A percentile compares a stretch with the other conserved stretches of the same genome.
phyloP scores from a whole-genome alignment of 805 yeast genomes.

The Wickerhamiella slavikovae region DNA sequence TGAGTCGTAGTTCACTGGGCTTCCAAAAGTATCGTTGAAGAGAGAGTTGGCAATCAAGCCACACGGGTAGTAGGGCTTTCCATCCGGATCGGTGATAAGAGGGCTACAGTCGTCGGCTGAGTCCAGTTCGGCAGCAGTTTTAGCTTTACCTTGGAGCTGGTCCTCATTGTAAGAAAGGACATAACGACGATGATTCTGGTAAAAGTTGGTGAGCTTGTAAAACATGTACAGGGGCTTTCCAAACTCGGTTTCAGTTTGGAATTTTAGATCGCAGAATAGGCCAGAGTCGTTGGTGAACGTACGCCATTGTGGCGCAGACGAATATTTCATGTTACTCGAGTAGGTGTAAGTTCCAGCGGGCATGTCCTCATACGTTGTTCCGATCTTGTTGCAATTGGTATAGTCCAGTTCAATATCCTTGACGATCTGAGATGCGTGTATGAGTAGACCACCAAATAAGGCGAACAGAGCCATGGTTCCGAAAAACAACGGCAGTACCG shows the following conservation, averaged over 20 bases:
- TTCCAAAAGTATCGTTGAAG: constrained; percentile 70
- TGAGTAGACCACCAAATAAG: constrained; percentile 74
- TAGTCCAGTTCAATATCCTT: constrained; percentile 61
- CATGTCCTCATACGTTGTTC: constrained; percentile 29
- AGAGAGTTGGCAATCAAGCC: constrained; percentile 84
- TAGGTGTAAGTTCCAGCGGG: constrained; percentile 47
- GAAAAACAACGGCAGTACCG: constrained; percentile 70
- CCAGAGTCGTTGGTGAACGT: constrained; percentile 23
- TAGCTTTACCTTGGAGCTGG: constrained; percentile 65
- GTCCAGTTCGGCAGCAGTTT: constrained; percentile 28
- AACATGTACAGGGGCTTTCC: constrained; percentile 55
- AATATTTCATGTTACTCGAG: constrained; percentile 20
- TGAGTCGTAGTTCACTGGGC: constrained; percentile 22
- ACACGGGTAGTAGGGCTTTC: constrained; percentile 70
- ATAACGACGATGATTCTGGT: constrained; percentile 86
- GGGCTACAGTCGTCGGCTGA: constrained; percentile 39
- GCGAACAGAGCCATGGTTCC: constrained; percentile 61
- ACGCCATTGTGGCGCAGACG: constrained; percentile 42
- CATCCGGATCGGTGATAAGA: constrained; percentile 25
- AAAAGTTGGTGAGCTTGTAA: constrained; percentile 76
- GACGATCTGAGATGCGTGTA: constrained; percentile 59
- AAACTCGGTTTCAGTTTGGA: constrained; percentile 51
- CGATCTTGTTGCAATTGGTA: constrained; percentile 40
- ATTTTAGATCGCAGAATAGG: constrained; percentile 59
- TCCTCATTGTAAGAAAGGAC: constrained; percentile 65